These are phyloP conservation scores for Schoenoplectus tabernaemontani DNA, from an alignment of 202 grass and related monocot species.

Conservation along the genomic window DNA sequence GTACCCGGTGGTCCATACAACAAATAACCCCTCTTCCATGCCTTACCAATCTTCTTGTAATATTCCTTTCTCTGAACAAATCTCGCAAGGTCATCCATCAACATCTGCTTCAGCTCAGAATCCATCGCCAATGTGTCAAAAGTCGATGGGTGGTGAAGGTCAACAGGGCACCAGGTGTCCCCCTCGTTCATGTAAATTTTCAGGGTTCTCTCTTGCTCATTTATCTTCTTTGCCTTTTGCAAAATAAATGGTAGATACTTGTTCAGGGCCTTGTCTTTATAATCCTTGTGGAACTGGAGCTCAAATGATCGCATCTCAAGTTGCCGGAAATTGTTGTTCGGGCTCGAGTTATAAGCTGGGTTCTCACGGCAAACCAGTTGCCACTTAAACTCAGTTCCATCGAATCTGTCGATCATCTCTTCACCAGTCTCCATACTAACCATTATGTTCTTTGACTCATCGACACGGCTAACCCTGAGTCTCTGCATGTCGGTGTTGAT, in stretches of 20 bases:
- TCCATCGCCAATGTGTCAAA: constrained; percentile 80
- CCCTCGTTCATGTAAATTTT: constrained; percentile 87
- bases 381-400: constrained; percentile 72
- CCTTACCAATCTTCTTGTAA: constrained; percentile 72
- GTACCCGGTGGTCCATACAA: constrained; percentile 76
- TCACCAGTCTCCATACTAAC: constrained; percentile 64
- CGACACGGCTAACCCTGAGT: constrained; percentile 59
- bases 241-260: constrained; percentile 70
- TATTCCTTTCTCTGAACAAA: constrained; percentile 76
- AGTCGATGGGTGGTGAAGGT: constrained; percentile 72
- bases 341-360: not conserved
- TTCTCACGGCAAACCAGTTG: constrained; percentile 41
- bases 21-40: constrained; percentile 87
- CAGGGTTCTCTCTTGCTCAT: constrained; percentile 53
- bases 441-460: constrained; percentile 53
- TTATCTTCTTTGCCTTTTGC: constrained; percentile 51
- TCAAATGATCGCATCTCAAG: constrained; percentile 48
- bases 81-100: constrained; percentile 68
- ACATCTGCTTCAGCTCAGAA: constrained; percentile 34
- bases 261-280: constrained; percentile 48
- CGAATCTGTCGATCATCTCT: constrained; percentile 70
- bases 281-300: constrained; percentile 69
- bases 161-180: constrained; percentile 42
- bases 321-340: constrained; percentile 4
- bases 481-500: constrained; percentile 67